Evolutionary conservation across 768 basidiomycete species (phyloP), one percentile per base, ranked within the genome.

Genomic region (Pleurotus citrinopileatus): DNA sequence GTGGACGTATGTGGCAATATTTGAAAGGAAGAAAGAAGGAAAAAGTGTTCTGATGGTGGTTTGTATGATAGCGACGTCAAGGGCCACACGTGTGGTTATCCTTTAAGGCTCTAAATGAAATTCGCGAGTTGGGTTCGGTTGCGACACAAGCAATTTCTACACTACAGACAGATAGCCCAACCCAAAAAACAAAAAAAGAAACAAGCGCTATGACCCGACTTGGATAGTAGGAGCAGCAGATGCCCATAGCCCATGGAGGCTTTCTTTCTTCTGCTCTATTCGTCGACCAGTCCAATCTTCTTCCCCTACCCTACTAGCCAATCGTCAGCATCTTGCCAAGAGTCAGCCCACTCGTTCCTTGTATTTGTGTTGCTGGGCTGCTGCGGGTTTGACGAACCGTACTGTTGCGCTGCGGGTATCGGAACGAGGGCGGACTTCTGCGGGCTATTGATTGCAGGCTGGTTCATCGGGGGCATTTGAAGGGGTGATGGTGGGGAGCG

Each of bases 311-410:
- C 70, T 68, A 32, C 75, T 72, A 12, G 72, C 80, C 81, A 85
- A 43, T 83, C 79, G 40, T 74, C 74, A 23, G 68, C 57, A 55
- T 75, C 81, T 63, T 75, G 76, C 71, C 80, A 80, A 55, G 77
- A 77, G 48, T 81, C 75, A 17, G 73, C 73, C 83, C 78, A 81
- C 42, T 70, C 69, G 44, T 69, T 58, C 13, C 26, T 55, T 22
- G 55, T 19, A 15, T 27, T 52, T 54, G 58, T 36, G 44, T 53
- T 44, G 32, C 34, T 44, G 59, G 37, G 56, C 61, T 28, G 61
- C 55, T 29, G 61, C 59, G 38, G 43, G 43, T 20, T 42, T 42
- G 40, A 42, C 19, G 9, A 20, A 22, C 10, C 20, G 19, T 42
- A 9, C 8, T 9, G 54, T 45, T 4, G 60, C 47, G n/a, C 38